Conservation (phyloP, 2,329 filamentous ascomycete genomes). For the Endoconidiophora polonica region DNA sequence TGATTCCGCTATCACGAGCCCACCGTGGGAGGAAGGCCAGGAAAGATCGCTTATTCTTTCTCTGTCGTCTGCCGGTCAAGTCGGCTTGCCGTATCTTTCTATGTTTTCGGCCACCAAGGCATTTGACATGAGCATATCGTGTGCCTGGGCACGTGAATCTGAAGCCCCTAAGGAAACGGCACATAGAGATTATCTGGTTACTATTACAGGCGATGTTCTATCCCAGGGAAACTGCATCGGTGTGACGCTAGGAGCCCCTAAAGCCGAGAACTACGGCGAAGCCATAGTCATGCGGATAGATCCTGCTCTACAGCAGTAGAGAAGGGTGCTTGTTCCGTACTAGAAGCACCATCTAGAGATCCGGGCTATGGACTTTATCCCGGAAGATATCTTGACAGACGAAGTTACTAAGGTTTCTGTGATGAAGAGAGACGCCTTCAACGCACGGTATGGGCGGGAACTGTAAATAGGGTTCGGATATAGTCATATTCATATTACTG, state of each 20-base stretch:
- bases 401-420: background rate
- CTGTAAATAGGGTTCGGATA: too few species aligned
- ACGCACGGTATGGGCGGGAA: background rate
- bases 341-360: background rate
- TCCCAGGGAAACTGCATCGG: slow-evolving; percentile 16
- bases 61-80: slow-evolving; percentile 16
- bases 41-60: slow-evolving; percentile 16
- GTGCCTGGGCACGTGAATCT: slow-evolving; percentile 18
- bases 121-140: slow-evolving; percentile 19
- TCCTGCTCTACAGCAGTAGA: background rate
- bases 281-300: background rate
- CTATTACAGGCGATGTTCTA: slow-evolving; percentile 19
- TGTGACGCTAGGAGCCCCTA: slow-evolving; percentile 13
- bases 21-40: background rate
- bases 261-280: background rate
- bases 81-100: slow-evolving; percentile 18
- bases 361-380: background rate
- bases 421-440: background rate
- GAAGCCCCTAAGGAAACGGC: slow-evolving; percentile 13
- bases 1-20: slow-evolving; percentile 17
- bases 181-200: slow-evolving; percentile 18
- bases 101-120: slow-evolving; percentile 20
- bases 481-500: background rate
- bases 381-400: background rate
- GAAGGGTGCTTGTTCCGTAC: background rate